Percentiles rank a stretch among this genome's conserved stretches.
Conservation (phyloP, 345 rosid species). For the Populus ilicifolia region DNA sequence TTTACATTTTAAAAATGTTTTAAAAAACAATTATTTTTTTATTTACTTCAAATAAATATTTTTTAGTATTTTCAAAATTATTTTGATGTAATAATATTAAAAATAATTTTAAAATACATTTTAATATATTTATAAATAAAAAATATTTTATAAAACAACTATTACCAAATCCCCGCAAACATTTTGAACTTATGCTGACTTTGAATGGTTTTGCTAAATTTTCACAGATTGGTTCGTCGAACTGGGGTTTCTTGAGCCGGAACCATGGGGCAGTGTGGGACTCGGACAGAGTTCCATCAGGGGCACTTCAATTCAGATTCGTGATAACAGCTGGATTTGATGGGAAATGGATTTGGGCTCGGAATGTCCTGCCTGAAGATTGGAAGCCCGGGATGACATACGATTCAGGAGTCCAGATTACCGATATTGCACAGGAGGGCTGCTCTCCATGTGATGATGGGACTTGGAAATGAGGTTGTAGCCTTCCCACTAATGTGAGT, state of each 20-base stretch:
- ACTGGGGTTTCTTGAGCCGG: slow-evolving; percentile 67
- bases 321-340: slow-evolving; percentile 76
- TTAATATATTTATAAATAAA: too few species aligned
- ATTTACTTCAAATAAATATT: too few species aligned
- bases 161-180: too few species aligned
- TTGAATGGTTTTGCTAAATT: background rate
- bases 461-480: slow-evolving; percentile 41
- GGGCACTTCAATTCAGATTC: slow-evolving; percentile 72
- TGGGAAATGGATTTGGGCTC: slow-evolving; percentile 77
- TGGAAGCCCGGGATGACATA: slow-evolving; percentile 62
- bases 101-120: too few species aligned
- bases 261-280: slow-evolving; percentile 80
- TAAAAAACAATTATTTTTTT: too few species aligned
- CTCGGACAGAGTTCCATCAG: slow-evolving; percentile 61
- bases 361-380: slow-evolving; percentile 60
- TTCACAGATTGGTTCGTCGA: slow-evolving; percentile 57
- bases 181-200: background rate
- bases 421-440: slow-evolving; percentile 81
- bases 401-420: slow-evolving; percentile 70
- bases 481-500: background rate
- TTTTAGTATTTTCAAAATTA: too few species aligned
- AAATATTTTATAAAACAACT: too few species aligned
- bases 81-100: too few species aligned
- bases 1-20: too few species aligned
- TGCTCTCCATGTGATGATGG: slow-evolving; percentile 60